These are phyloP conservation scores for Leccinum cinnamomeum DNA, from an alignment of 1,284 basidiomycete species.

Conservation along the genomic window DNA sequence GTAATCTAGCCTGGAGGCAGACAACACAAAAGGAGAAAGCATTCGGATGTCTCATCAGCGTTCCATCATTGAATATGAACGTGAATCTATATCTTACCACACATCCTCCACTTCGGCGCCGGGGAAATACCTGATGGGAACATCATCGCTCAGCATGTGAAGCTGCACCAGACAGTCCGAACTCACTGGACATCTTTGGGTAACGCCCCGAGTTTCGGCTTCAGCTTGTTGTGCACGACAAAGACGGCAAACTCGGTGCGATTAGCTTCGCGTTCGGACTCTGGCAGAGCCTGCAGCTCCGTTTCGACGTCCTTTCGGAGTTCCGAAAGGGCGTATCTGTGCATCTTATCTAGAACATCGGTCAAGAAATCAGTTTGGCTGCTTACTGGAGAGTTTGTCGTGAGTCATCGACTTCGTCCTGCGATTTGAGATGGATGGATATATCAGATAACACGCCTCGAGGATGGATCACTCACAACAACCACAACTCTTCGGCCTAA, in stretches of 20 bases:
- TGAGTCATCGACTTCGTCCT: slow-evolving; percentile 96
- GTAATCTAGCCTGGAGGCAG: slow-evolving; percentile 68
- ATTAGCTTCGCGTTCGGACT: slow-evolving; percentile 68
- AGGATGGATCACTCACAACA: slow-evolving; percentile 56
- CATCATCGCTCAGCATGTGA: slow-evolving; percentile 12
- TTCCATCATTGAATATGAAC: slow-evolving; percentile 6
- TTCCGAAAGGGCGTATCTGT: slow-evolving; percentile 84
- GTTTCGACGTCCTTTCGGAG: slow-evolving; percentile 83
- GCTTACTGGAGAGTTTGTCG: slow-evolving; percentile 83
- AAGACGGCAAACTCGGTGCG: slow-evolving; percentile 87
- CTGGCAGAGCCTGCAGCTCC: slow-evolving; percentile 64
- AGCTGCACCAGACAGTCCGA: background rate
- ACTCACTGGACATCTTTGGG: slow-evolving; percentile 65
- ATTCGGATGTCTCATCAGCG: slow-evolving; percentile 12
- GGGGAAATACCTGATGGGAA: slow-evolving; percentile 58
- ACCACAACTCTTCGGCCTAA: slow-evolving; percentile 81
- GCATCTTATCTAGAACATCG: slow-evolving; percentile 9
- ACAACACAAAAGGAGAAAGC: slow-evolving; percentile 5
- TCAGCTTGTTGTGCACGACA: slow-evolving; percentile 94
- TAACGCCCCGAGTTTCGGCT: slow-evolving; percentile 76
- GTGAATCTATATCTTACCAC: slow-evolving; percentile 44
- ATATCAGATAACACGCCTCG: slow-evolving; percentile 13
- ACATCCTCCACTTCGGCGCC: slow-evolving; percentile 67
- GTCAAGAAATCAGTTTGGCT: background rate
- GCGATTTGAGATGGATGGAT: slow-evolving; percentile 6